Percentiles rank a stretch among this genome's conserved stretches.
phyloP scores from a whole-genome alignment of 345 rosid genomes.

The Aethionema arabicum region DNA sequence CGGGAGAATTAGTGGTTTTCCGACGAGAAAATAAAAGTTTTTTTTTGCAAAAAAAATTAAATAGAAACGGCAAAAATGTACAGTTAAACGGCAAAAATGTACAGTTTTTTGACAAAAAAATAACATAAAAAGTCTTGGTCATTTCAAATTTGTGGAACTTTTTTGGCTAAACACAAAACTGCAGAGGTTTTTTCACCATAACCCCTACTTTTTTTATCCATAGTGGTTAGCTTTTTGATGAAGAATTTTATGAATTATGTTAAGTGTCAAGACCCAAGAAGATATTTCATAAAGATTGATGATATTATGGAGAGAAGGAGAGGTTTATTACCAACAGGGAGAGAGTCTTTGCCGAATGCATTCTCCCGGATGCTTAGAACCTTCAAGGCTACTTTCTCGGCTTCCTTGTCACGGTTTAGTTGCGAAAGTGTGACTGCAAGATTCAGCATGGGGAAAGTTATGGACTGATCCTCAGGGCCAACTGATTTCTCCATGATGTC shows the following conservation, averaged over 20 bases:
- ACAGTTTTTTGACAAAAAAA: no score
- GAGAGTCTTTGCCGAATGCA: slow-evolving; percentile 74
- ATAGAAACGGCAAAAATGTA: no score
- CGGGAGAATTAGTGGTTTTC: no score
- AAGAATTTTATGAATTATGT: neutral
- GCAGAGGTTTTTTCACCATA: no score
- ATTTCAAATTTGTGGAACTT: no score
- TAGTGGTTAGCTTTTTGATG: neutral
- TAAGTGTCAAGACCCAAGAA: slow-evolving; percentile 1
- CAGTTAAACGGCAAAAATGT: no score
- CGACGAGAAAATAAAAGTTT: no score
- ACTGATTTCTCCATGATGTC: slow-evolving; percentile 49
- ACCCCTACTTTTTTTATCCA: no score
- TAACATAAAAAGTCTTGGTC: no score
- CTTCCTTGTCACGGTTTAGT: slow-evolving; percentile 66
- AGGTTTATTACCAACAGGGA: slow-evolving; percentile 66
- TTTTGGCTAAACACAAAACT: no score
- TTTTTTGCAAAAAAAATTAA: no score
- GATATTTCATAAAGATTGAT: neutral
- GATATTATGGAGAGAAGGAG: neutral
- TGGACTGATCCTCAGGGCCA: slow-evolving; percentile 65
- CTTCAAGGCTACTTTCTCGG: slow-evolving; percentile 59
- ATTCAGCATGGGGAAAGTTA: slow-evolving; percentile 73
- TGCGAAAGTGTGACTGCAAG: slow-evolving; percentile 78
- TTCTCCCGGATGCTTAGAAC: slow-evolving; percentile 64